Evolutionary conservation across 208 protist species (phyloP).

Genomic region (Angomonas deanei): DNA sequence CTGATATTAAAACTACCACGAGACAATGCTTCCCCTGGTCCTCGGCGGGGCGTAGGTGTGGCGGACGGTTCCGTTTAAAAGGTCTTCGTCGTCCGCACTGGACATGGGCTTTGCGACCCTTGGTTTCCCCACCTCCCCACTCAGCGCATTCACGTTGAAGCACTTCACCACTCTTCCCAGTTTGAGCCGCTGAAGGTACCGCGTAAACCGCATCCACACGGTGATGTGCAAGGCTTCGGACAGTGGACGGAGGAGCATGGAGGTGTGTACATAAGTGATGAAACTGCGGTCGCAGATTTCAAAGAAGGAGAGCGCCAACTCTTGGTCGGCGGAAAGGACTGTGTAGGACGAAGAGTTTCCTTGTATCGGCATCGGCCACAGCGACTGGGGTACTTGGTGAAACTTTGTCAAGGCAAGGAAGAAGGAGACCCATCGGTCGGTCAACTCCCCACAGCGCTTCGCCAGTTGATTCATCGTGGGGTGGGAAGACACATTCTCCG

Average conservation of each 20-base stretch:
- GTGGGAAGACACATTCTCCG: neutral
- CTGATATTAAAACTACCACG: too few relatives aligned
- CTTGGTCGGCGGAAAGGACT: conserved; percentile 3
- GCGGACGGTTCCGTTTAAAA: too few relatives aligned
- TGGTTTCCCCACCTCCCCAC: conserved; percentile 3
- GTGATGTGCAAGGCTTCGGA: conserved; percentile 31
- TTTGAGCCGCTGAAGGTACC: conserved; percentile 12
- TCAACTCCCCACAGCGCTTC: conserved; percentile 20
- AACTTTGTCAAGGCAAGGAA: conserved; percentile 23
- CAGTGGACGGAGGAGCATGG: conserved; percentile 22
- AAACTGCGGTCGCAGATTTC: conserved; percentile 26
- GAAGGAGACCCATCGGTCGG: conserved; percentile 24
- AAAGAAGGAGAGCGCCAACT: conserved; percentile 20
- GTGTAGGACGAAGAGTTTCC: neutral
- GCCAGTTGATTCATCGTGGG: conserved; percentile 20
- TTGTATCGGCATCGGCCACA: conserved; percentile 4
- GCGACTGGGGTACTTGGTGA: neutral
- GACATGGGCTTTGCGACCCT: neutral
- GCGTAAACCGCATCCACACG: conserved; percentile 25
- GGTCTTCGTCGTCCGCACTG: neutral
- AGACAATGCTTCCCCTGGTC: too few relatives aligned
- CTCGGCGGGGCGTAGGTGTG: too few relatives aligned
- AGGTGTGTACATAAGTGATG: conserved; percentile 27
- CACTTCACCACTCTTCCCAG: neutral
- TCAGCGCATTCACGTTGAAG: neutral